phyloP scores from a whole-genome alignment of 148 eudicot species.

The Salicornia ramosissima region DNA sequence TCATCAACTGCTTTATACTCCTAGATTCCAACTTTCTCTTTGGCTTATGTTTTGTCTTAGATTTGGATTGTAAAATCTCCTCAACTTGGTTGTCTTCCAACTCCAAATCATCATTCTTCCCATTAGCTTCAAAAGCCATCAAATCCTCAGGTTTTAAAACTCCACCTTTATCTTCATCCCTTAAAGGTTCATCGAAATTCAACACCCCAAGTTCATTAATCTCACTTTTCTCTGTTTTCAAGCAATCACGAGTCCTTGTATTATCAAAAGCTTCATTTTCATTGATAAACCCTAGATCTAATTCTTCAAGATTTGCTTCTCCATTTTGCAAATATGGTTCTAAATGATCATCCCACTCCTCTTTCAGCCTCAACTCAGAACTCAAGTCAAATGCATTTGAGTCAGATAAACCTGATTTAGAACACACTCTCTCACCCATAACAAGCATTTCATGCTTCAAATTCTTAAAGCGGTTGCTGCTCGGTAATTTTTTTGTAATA shows the following conservation, averaged over 20 bases:
- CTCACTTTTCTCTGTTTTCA: slow-evolving; percentile 3
- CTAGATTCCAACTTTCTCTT: slow-evolving; percentile 17
- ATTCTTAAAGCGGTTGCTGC: background rate
- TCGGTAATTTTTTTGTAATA: background rate
- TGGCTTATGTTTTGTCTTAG: slow-evolving; percentile 22
- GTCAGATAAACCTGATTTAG: slow-evolving; percentile 18
- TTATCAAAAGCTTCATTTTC: slow-evolving; percentile 4
- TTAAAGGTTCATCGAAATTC: slow-evolving; percentile 13
- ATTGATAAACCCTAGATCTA: background rate
- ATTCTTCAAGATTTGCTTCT: background rate
- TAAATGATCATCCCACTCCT: slow-evolving; percentile 19
- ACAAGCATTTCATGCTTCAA: background rate
- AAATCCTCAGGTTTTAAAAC: slow-evolving; percentile 28
- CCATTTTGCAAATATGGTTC: slow-evolving; percentile 6
- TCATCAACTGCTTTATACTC: slow-evolving; percentile 39
- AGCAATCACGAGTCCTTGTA: slow-evolving; percentile 1
- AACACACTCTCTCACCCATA: background rate
- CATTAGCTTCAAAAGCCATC: slow-evolving; percentile 20
- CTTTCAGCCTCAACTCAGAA: slow-evolving; percentile 25
- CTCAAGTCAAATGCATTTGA: slow-evolving; percentile 26
- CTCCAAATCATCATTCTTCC: slow-evolving; percentile 12
- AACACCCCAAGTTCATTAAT: background rate
- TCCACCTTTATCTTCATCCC: slow-evolving; percentile 9
- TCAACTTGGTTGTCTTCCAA: slow-evolving; percentile 14
- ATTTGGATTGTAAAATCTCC: slow-evolving; percentile 4